These are phyloP conservation scores for Cardamine resedifolia DNA, from an alignment of 345 rosid genomes.

Conservation along the genomic window DNA sequence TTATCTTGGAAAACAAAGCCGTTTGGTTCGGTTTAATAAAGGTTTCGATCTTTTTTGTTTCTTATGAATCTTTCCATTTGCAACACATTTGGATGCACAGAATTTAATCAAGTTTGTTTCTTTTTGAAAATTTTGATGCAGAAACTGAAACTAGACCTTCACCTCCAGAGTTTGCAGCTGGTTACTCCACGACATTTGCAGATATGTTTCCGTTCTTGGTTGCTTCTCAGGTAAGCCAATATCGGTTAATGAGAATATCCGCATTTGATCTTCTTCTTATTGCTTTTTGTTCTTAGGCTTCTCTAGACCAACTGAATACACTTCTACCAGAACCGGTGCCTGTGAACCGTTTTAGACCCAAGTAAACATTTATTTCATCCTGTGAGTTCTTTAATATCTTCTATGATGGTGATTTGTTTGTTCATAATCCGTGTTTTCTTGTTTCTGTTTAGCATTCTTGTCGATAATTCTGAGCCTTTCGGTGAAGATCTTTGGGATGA, in stretches of 20 bases:
- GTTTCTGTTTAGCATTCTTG: conserved; percentile 56
- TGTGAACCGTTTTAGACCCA: conserved; percentile 86
- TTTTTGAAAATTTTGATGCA: conserved; percentile 22
- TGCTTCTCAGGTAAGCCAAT: conserved; percentile 56
- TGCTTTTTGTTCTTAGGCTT: conserved; percentile 51
- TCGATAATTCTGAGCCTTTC: conserved; percentile 71
- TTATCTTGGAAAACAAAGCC: conserved; percentile 74
- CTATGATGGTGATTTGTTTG: background rate
- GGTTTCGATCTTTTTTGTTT: conserved; percentile 42
- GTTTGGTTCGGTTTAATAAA: conserved; percentile 74
- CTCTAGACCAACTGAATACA: conserved; percentile 69
- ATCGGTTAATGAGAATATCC: background rate
- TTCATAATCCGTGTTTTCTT: background rate
- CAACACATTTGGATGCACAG: background rate
- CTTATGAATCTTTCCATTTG: background rate
- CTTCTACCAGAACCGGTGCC: conserved; percentile 78
- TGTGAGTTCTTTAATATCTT: background rate
- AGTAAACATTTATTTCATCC: conserved; percentile 40
- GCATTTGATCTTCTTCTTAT: background rate
- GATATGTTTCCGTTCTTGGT: conserved; percentile 71
- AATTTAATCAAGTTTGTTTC: background rate
- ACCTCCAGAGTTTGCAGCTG: conserved; percentile 65
- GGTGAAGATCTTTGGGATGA: conserved; percentile 89
- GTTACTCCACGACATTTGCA: conserved; percentile 65
- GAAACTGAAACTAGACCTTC: conserved; percentile 71